Conservation (phyloP, 345 rosid genomes). For the Hibiscus tridactylites region DNA sequence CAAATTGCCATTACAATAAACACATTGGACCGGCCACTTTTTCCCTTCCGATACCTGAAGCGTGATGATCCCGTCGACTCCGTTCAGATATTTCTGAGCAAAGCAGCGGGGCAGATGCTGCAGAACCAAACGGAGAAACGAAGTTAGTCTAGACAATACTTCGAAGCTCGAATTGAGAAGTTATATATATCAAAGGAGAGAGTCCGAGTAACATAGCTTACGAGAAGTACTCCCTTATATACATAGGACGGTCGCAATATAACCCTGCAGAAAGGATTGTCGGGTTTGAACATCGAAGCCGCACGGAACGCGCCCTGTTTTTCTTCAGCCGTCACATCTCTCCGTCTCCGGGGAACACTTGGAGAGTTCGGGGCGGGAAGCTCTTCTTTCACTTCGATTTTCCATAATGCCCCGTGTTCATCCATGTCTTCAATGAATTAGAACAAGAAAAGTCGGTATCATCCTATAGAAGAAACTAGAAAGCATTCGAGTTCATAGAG, state of each 20-base stretch:
- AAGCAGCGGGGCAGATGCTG: constrained; percentile 49
- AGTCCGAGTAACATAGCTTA: constrained; percentile 4
- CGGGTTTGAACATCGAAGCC: constrained; percentile 23
- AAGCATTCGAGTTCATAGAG: neutral
- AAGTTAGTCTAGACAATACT: neutral
- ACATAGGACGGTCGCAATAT: constrained; percentile 29
- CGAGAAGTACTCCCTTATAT: constrained; percentile 26
- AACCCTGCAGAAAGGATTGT: constrained; percentile 32
- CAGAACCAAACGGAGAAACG: neutral
- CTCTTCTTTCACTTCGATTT: constrained; percentile 2
- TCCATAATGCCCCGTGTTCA: neutral
- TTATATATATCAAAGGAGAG: neutral
- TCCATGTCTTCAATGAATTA: constrained; percentile 7
- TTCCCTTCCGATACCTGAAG: constrained; percentile 35
- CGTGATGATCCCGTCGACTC: constrained; percentile 25
- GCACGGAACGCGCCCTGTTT: constrained; percentile 17
- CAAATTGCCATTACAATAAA: constrained; percentile 17
- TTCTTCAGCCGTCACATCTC: constrained; percentile 27
- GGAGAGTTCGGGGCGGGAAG: neutral
- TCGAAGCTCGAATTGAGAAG: neutral
- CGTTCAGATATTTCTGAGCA: constrained; percentile 34
- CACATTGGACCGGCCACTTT: constrained; percentile 43
- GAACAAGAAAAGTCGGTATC: neutral
- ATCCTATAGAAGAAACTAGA: constrained; percentile 1
- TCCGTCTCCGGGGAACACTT: constrained; percentile 17